Conservation (phyloP, 352 stramenopile genomes). For the Phytophthora nicotianae region DNA sequence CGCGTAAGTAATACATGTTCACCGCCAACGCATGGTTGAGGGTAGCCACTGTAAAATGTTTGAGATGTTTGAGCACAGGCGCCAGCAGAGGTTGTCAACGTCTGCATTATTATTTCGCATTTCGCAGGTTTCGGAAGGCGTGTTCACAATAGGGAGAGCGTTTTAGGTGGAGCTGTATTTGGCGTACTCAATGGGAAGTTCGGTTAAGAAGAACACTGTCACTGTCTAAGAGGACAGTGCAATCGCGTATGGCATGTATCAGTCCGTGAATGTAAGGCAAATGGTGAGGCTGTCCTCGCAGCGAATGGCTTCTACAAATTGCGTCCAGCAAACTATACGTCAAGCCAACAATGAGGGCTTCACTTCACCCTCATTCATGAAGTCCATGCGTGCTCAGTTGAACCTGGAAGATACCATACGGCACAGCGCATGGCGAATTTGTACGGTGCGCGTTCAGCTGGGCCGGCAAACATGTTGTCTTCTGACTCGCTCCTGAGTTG, state of each 20-base stretch:
- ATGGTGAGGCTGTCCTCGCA: constrained; percentile 17
- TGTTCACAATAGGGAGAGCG: constrained; percentile 5
- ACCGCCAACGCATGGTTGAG: constrained; percentile 14
- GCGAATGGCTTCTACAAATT: constrained; percentile 20
- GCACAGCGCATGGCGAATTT: constrained; percentile 6
- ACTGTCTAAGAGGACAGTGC: not conserved
- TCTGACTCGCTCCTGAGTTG: constrained; percentile 5
- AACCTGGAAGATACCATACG: constrained; percentile 8
- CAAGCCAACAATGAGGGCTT: constrained; percentile 20
- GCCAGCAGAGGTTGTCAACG: not conserved
- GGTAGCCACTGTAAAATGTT: not conserved
- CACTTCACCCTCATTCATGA: constrained; percentile 10
- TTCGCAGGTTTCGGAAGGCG: not conserved
- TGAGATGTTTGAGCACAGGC: too few relatives aligned
- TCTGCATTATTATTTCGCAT: constrained; percentile 9
- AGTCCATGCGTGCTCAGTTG: constrained; percentile 9
- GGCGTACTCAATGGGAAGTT: constrained; percentile 2
- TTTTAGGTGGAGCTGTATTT: constrained; percentile 7
- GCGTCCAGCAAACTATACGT: constrained; percentile 23
- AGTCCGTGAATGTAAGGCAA: constrained; percentile 18
- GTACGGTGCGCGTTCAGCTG: constrained; percentile 14
- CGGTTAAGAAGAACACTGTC: not conserved
- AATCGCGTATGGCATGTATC: constrained; percentile 16
- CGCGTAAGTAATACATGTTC: constrained; percentile 33
- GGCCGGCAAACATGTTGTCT: not conserved